These are phyloP conservation scores for Cercospora janseana DNA, from an alignment of 2,329 filamentous ascomycete species.

Conservation along the genomic window DNA sequence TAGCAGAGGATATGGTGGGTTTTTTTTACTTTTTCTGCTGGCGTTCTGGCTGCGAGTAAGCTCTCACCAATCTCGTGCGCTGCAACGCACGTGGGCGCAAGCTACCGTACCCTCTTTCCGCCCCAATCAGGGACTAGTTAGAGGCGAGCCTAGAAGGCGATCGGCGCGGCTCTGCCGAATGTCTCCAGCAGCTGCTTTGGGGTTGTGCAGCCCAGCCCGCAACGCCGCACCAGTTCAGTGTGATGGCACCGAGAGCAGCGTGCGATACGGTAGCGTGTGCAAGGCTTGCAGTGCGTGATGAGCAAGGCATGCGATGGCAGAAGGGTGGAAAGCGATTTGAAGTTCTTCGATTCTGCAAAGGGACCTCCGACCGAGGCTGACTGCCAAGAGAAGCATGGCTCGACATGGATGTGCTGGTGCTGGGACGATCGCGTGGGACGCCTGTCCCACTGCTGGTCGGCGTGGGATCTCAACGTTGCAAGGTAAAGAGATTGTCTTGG, in stretches of 20 bases:
- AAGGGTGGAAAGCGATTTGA: neutral
- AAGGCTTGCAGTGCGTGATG: too few relatives aligned
- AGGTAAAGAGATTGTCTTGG: too few relatives aligned
- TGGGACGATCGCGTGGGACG: conserved; percentile 8
- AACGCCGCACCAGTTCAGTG: too few relatives aligned
- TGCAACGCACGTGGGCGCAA: conserved; percentile 7
- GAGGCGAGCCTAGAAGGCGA: conserved; percentile 14
- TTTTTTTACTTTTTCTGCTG: conserved; percentile 3
- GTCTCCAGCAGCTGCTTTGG: neutral
- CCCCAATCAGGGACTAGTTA: conserved; percentile 5
- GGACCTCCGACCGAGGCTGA: neutral
- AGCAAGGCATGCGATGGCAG: too few relatives aligned
- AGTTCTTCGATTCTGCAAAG: neutral
- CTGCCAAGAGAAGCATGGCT: conserved; percentile 3
- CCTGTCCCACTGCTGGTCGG: neutral
- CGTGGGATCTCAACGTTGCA: too few relatives aligned
- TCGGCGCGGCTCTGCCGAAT: conserved; percentile 1
- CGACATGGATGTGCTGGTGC: too few relatives aligned
- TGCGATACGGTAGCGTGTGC: too few relatives aligned
- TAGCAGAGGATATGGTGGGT: conserved; percentile 2
- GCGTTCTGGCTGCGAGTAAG: neutral
- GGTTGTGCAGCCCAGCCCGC: too few relatives aligned
- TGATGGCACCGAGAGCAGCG: too few relatives aligned
- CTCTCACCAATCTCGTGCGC: conserved; percentile 9
- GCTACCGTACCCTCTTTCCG: conserved; percentile 8